Conservation (phyloP, 1,284 basidiomycete genomes). For the Sanghuangporus sanghuang region DNA sequence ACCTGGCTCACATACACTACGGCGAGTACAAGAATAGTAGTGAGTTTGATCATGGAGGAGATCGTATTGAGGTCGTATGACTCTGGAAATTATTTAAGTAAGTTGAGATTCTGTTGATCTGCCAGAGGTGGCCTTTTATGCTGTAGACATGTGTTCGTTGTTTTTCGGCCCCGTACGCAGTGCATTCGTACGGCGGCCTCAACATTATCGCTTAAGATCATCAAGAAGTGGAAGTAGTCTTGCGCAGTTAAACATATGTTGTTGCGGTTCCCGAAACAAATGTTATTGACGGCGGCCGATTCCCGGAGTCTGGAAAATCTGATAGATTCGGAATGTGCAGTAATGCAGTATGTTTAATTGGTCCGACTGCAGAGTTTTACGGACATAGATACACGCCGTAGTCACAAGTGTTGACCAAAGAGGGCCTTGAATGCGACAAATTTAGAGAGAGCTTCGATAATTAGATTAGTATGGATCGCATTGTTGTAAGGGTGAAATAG, state of each 20-base stretch:
- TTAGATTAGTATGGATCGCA: too few species aligned
- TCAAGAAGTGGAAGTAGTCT: background rate
- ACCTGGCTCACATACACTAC: background rate
- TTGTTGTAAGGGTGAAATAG: too few species aligned
- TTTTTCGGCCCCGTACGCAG: background rate
- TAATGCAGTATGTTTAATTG: too few species aligned
- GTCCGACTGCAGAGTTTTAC: too few species aligned
- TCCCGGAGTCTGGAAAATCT: too few species aligned
- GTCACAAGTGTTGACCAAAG: too few species aligned
- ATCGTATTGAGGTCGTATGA: background rate
- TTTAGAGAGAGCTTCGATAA: too few species aligned
- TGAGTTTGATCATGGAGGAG: background rate
- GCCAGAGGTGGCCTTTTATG: background rate
- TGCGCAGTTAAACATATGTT: background rate
- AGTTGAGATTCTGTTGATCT: background rate
- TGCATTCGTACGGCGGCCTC: background rate
- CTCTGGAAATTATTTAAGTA: background rate
- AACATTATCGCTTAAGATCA: background rate
- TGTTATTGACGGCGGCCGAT: too few species aligned
- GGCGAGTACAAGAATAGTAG: background rate
- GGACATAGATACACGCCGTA: too few species aligned
- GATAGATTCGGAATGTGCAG: too few species aligned
- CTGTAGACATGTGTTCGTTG: background rate
- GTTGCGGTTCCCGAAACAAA: too few species aligned
- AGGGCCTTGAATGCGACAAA: too few species aligned